These are phyloP conservation scores for Lecanicillium sp. DNA, from an alignment of 2,329 filamentous ascomycete species.

Conservation along the genomic window DNA sequence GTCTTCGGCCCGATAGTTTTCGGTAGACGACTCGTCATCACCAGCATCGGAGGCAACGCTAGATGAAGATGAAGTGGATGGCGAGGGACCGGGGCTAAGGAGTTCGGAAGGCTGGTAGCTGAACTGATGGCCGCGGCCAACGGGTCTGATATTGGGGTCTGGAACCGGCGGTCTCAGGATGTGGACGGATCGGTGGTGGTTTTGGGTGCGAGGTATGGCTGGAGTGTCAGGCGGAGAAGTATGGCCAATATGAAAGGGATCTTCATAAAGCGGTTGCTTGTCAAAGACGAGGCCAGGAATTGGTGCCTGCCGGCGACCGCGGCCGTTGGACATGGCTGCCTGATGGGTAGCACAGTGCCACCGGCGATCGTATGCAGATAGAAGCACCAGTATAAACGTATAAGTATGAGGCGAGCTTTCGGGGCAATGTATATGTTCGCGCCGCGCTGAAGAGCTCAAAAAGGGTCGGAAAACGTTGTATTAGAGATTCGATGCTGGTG, in stretches of 20 bases:
- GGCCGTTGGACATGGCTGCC: slow-evolving; percentile 23
- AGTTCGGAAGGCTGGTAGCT: slow-evolving; percentile 31
- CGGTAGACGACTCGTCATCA: slow-evolving; percentile 9
- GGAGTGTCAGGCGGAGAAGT: slow-evolving; percentile 42
- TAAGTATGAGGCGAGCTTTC: no score
- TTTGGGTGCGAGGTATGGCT: slow-evolving; percentile 27
- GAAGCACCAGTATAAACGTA: no score
- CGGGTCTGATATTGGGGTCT: slow-evolving; percentile 35
- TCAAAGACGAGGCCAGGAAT: slow-evolving; percentile 33
- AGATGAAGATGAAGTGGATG: slow-evolving; percentile 19
- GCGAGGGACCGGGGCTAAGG: slow-evolving; percentile 28
- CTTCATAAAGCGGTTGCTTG: slow-evolving; percentile 17
- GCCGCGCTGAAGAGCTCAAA: no score
- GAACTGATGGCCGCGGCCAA: slow-evolving; percentile 33
- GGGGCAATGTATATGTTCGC: no score
- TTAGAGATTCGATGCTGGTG: no score
- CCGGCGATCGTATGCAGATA: no score
- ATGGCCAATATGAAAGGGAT: slow-evolving; percentile 22
- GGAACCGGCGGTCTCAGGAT: slow-evolving; percentile 5
- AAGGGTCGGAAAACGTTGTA: no score
- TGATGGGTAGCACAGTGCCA: no score
- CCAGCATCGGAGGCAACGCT: slow-evolving; percentile 15
- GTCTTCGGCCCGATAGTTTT: not conserved
- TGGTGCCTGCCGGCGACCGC: slow-evolving; percentile 26
- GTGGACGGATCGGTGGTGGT: slow-evolving; percentile 8